A percentile compares a stretch with the other conserved stretches of the same genome.
Conservation (phyloP, 2,329 filamentous ascomycete species). For the Periconia digitata region DNA sequence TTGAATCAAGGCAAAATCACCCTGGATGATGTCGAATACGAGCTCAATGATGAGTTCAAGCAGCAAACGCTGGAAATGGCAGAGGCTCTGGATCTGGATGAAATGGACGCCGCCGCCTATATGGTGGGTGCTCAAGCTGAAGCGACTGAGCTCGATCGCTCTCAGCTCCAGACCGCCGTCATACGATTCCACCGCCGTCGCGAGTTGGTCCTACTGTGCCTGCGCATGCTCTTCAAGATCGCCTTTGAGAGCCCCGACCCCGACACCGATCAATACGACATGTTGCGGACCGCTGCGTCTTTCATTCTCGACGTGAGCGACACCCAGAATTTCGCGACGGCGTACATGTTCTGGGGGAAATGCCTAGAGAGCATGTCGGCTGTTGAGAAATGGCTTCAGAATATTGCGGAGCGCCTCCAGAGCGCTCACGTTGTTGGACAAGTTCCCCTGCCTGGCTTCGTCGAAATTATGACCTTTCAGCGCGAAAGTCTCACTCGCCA, state of each 20-base stretch:
- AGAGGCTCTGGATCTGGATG: constrained; percentile 87
- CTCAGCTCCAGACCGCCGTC: constrained; percentile 75
- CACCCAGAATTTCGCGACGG: constrained; percentile 53
- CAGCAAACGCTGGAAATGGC: constrained; percentile 79
- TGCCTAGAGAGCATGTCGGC: constrained; percentile 76
- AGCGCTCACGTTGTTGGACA: constrained; percentile 75
- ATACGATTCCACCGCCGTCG: constrained; percentile 87
- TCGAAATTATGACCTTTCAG: constrained; percentile 80
- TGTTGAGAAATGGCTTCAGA: constrained; percentile 75
- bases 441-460: constrained; percentile 62
- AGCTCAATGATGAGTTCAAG: constrained; percentile 84
- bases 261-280: constrained; percentile 23
- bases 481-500: constrained; percentile 79
- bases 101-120: constrained; percentile 77
- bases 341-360: constrained; percentile 68
- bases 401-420: constrained; percentile 73
- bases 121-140: constrained; percentile 74
- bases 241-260: constrained; percentile 51
- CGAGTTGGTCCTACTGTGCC: constrained; percentile 77
- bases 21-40: constrained; percentile 72
- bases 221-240: constrained; percentile 76
- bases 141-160: constrained; percentile 67
- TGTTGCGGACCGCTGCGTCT: constrained; percentile 30
- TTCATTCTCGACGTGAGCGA: constrained; percentile 59
- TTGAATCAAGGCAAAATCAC: constrained; percentile 59